Evolutionary conservation across 495 filamentous ascomycete genomes (phyloP), one percentile per base, ranked within the genome.

Genomic region (Annulohypoxylon maeteangense): DNA sequence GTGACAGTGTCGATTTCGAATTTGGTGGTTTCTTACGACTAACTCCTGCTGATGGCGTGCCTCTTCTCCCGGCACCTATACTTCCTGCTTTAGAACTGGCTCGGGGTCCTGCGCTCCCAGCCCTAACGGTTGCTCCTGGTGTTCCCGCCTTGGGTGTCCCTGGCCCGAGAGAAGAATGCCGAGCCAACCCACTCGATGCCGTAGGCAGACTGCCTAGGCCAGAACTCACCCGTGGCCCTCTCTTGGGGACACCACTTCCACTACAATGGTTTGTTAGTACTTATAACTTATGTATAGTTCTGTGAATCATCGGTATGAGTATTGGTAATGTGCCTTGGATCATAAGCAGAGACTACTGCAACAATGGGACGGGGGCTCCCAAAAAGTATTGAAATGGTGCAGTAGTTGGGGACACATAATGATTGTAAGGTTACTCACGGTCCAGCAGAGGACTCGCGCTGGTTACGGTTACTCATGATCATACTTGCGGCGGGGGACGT

Each of bases 91-190:
- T 87, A 62, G 87, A 83, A 66, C 83, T 84, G 38, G 76, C 55
- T 38, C 91, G 85, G 1, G 92, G 91, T 1, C 91, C 91, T 1
- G 86, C 90, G 74, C 91, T 93, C 27, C 92, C 92, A 1, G 89
- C 90, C 29, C 92, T 86, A 51, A 84, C 87, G 10, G 81, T 74
- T 8, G 81, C 82, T 1, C 79, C 78, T 5, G 91, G 90, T 12
- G 91, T 90, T 0, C 87, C 88, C 2, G 87, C 86, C 79, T 95
- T 95, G n/a, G 94, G 93, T 2, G 93, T 97, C 7, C 91, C 91
- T 0, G 92, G 94, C 2, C 93, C 92, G 4, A 94, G 79, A 2
- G 93, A 97, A 0, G 91, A 88, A 77, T 97, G 93, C 0, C 94
- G 89, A 1, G 83, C 88, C 3, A 97, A 86, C 31, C 87, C 88